A percentile compares a stretch with the other conserved stretches of the same genome.
phyloP scores from a whole-genome alignment of 495 filamentous ascomycete species.

The Neurospora sp. region DNA sequence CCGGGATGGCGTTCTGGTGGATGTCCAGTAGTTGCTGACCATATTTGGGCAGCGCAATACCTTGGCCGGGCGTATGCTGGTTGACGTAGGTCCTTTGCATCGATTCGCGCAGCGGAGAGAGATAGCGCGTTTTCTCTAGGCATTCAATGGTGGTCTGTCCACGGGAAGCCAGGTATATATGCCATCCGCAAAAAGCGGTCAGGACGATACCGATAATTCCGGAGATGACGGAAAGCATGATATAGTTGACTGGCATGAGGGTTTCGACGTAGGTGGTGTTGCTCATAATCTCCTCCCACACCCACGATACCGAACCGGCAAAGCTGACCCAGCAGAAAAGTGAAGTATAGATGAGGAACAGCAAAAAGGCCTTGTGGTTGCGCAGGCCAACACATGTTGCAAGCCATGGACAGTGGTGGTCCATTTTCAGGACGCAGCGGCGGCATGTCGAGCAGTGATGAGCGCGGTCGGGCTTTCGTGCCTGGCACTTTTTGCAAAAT shows the following conservation, averaged over 20 bases:
- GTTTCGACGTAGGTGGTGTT: constrained; percentile 49
- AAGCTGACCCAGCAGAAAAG: constrained; percentile 81
- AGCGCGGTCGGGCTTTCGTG: constrained; percentile 85
- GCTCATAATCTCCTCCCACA: constrained; percentile 70
- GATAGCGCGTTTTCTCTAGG: constrained; percentile 87
- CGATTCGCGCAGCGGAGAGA: constrained; percentile 61
- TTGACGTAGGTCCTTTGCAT: constrained; percentile 53
- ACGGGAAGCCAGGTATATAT: constrained; percentile 66
- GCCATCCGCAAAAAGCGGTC: constrained; percentile 85
- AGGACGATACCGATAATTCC: constrained; percentile 89
- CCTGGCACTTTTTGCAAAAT: constrained; percentile 96
- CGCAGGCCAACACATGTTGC: constrained; percentile 88
- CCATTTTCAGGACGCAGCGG: constrained; percentile 95
- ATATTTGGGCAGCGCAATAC: constrained; percentile 49
- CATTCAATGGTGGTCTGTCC: constrained; percentile 92
- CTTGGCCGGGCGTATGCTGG: constrained; percentile 36
- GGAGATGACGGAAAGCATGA: constrained; percentile 72
- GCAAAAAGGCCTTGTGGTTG: constrained; percentile 91
- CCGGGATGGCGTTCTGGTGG: constrained; percentile 74
- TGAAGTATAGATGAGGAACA: constrained; percentile 87
- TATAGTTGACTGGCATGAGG: constrained; percentile 80
- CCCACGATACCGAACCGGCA: constrained; percentile 58
- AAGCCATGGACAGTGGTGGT: constrained; percentile 97
- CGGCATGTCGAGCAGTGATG: constrained; percentile 94
- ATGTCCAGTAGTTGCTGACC: constrained; percentile 69